Evolutionary conservation across 2,329 filamentous ascomycete genomes (phyloP), one percentile per base, ranked within the genome.

Genomic region (Colletotrichum incanum): DNA sequence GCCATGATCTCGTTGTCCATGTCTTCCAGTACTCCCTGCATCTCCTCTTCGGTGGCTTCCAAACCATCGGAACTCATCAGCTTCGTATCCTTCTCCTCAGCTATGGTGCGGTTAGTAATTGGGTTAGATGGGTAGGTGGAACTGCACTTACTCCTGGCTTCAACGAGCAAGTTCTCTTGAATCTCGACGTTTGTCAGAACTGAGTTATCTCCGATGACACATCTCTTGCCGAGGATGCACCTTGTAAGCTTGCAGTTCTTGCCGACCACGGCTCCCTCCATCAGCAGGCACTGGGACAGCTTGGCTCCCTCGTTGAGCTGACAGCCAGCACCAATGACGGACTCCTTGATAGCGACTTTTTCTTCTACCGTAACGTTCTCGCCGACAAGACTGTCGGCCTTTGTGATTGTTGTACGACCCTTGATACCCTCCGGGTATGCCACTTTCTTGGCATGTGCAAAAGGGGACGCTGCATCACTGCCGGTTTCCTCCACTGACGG

Each of bases 261-360:
- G 18, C 94, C 95, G 16, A 99, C 88, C 9, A 94, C 91, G 0
- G 94, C 95, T 4, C 94, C 94, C 73, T 98, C 96, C 94, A 98
- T 98, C 26, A 98, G 84, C 59, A 98, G 83, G 81, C 96, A 98
- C 75, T 95, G 90, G n/a, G 91, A 92, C 55, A 99, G 84, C 75
- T 95, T 93, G 39, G 93, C 94, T n/a, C 95, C 94, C 76, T 93
- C 91, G 74, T 92, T 91, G 75, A 99, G 96, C 77, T 93, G 92
- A 80, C 94, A 97, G 76, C 94, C 94, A 5, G 94, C 91, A 3
- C 96, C 96, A 50, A 99, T 90, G 39, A 98, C 94, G 47, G 88
- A 93, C 82, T 98, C 94, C 81, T 98, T 98, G 83, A 99, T 93
- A n/a, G 95, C 93, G 31, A 91, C 92, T 80, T 96, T 96, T 77